Conservation (phyloP, 2,329 filamentous ascomycete species). For the Aspergillus sp. region DNA sequence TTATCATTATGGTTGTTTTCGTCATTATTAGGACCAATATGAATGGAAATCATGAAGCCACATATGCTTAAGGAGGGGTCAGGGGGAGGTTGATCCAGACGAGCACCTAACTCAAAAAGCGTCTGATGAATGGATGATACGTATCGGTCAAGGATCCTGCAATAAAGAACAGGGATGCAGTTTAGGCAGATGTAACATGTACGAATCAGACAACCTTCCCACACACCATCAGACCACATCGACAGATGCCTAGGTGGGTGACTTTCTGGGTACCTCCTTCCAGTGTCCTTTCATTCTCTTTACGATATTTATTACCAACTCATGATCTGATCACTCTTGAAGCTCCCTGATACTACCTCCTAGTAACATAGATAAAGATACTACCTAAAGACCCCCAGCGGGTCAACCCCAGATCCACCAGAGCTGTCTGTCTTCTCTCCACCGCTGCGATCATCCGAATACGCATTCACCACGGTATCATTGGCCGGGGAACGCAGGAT, state of each 20-base stretch:
- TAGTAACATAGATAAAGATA: neutral
- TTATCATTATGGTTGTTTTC: neutral
- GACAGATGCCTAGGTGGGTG: too few relatives aligned
- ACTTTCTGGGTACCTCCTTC: too few relatives aligned
- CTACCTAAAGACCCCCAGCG: neutral
- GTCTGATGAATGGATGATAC: neutral
- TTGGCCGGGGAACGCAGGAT: slow-evolving; percentile 1
- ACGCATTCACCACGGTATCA: neutral
- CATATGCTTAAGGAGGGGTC: neutral
- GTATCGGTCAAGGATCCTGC: neutral
- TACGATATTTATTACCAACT: too few relatives aligned
- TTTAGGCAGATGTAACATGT: neutral
- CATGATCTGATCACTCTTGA: neutral
- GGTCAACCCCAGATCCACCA: slow-evolving; percentile 10
- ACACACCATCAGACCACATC: neutral
- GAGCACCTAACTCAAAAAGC: too few relatives aligned
- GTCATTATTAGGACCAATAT: neutral
- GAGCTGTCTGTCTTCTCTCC: neutral
- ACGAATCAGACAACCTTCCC: neutral
- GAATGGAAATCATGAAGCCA: neutral
- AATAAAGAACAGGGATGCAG: neutral
- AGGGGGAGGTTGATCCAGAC: neutral
- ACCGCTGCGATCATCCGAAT: neutral
- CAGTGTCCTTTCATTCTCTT: too few relatives aligned
- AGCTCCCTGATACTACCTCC: neutral